A percentile compares a stretch with the other conserved stretches of the same genome.
These are phyloP conservation scores for Kluyveromyces nonfermentans DNA, from an alignment of 805 yeast species.

Conservation along the genomic window DNA sequence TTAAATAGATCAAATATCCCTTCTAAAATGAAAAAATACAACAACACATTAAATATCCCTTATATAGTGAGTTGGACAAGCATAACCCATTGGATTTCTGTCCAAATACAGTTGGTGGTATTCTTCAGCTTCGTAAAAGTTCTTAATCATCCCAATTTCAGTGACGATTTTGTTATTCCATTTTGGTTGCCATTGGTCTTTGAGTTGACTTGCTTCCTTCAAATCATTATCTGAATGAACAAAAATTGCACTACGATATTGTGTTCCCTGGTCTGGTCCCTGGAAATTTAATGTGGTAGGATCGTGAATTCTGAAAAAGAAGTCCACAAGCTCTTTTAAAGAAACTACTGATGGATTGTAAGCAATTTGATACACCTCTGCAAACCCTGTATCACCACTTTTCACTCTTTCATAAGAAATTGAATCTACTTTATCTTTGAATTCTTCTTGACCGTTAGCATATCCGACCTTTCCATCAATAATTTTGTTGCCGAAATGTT, in stretches of 20 bases:
- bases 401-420: conserved; percentile 62
- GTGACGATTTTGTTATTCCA: conserved; percentile 70
- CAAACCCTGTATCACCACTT: conserved; percentile 60
- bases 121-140: conserved; percentile 90
- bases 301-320: conserved; percentile 88
- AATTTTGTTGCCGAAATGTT: conserved; percentile 52
- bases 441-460: conserved; percentile 57
- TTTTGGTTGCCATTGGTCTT: conserved; percentile 50
- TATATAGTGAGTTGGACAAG: conserved; percentile 80
- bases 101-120: conserved; percentile 81
- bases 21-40: not conserved
- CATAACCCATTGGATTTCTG: conserved; percentile 78
- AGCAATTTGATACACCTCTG: conserved; percentile 77
- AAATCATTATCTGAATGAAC: conserved; percentile 43
- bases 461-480: conserved; percentile 81
- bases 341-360: conserved; percentile 62
- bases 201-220: conserved; percentile 35
- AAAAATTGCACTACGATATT: conserved; percentile 79
- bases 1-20: not conserved
- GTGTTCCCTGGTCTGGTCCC: conserved; percentile 85
- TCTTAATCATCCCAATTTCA: conserved; percentile 51
- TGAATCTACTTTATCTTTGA: conserved; percentile 33
- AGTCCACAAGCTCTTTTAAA: conserved; percentile 57
- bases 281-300: conserved; percentile 79
- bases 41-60: conserved; percentile 36